Evolutionary conservation across 345 rosid species (phyloP), one percentile per base, ranked within the genome.

Genomic region (Ailanthus altissimus): DNA sequence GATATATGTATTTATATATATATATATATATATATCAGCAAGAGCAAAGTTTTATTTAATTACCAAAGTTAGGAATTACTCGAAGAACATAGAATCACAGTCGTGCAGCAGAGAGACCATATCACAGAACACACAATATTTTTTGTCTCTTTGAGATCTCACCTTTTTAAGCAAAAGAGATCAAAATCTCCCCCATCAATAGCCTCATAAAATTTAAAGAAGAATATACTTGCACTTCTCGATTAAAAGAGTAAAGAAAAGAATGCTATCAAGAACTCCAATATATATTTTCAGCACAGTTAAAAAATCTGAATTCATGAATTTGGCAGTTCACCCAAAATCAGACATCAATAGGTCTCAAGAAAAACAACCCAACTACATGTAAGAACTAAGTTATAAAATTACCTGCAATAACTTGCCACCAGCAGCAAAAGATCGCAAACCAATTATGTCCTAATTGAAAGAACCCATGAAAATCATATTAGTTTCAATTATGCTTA

Each of bases 351-450:
- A 49, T 56, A 54, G 23, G 38, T 15, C 54, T 61, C 0, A 28
- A 46, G 26, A 20, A 61, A 69, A 53, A 63, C 56, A 18, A 61
- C 69, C 11, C 49, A 77, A 47, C 23, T 36, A 28, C 49, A 38
- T 59, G 15, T 32, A 74, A 46, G 59, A 73, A 67, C 4, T 59
- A 26, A 50, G 47, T 15, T 59, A 45, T 23, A 42, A 57, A 70
- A 20, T 75, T 89, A 92, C 99, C 98, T 97, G 99, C 89, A 97
- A 77, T 81, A 97, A 87, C 89, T 94, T 97, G 67, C 99, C 99
- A 74, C 99, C 99, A 36, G 99, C 96, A 88, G 98, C 94, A 89
- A 97, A 94, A 73, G 99, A 97, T 16, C 99, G 93, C 86, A 97
- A 72, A 65, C 98, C 99, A 83, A 97, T 89, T n/a, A 93, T 90